A percentile compares a stretch with the other conserved stretches of the same genome.
These are phyloP conservation scores for Coemansia furcata DNA, from an alignment of 192 early-diverging fungal species.

Conservation along the genomic window DNA sequence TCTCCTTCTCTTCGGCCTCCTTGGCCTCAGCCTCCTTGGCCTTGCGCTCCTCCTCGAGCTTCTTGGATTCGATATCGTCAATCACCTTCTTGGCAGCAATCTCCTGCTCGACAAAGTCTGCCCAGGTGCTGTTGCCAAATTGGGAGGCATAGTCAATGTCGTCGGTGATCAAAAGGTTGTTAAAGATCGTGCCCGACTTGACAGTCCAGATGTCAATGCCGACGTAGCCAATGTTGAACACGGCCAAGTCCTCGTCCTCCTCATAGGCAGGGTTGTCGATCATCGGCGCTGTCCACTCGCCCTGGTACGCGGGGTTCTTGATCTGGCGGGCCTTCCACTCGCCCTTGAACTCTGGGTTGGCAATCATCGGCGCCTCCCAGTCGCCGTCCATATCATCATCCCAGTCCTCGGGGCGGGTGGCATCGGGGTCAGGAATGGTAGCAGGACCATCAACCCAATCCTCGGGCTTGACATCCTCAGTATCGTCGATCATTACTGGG, in stretches of 20 bases:
- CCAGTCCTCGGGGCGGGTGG: slow-evolving; percentile 89
- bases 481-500: slow-evolving; percentile 66
- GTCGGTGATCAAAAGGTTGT: slow-evolving; percentile 92
- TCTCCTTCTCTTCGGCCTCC: slow-evolving; percentile 20
- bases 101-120: slow-evolving; percentile 64
- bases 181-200: slow-evolving; percentile 85
- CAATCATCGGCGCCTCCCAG: slow-evolving; percentile 84
- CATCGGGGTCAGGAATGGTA: slow-evolving; percentile 79
- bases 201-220: slow-evolving; percentile 98
- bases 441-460: slow-evolving; percentile 75
- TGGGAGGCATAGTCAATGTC: slow-evolving; percentile 73
- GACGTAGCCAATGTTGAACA: slow-evolving; percentile 81
- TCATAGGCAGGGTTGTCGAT: slow-evolving; percentile 95
- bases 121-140: slow-evolving; percentile 69
- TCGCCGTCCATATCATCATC: slow-evolving; percentile 95
- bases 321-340: slow-evolving; percentile 81
- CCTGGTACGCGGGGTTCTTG: slow-evolving; percentile 92
- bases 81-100: slow-evolving; percentile 61
- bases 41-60: slow-evolving; percentile 51
- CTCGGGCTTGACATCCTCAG: slow-evolving; percentile 68
- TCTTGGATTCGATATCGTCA: slow-evolving; percentile 52
- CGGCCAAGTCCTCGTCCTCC: slow-evolving; percentile 76
- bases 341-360: slow-evolving; percentile 87
- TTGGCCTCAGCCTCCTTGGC: slow-evolving; percentile 24
- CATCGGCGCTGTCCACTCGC: slow-evolving; percentile 81